Evolutionary conservation across 176 grass and related monocot species (phyloP), one percentile per base, ranked within the genome.

Genomic region (Cenchrus americanus): DNA sequence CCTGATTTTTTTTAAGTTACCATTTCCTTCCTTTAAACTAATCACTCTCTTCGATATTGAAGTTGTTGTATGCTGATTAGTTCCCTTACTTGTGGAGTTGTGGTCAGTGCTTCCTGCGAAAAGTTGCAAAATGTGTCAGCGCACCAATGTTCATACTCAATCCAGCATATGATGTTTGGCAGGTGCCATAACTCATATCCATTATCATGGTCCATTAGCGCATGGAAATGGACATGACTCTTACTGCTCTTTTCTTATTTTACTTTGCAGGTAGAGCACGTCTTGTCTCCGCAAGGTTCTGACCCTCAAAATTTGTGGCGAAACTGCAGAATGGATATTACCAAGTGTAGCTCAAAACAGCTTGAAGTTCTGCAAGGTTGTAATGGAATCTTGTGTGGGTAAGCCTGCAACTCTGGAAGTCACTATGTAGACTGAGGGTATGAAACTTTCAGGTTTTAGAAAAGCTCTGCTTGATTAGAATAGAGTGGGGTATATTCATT

Each of bases 101-200:
- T 73, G 67, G 30, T 1, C 80, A 92, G 90, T 94, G 82, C 55
- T 90, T 95, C 82, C 87, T 91, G 18, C 80, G 79, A 21, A 86
- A 97, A 91, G 87, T 94, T 66, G 83, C 91, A 32, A 94, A 94
- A 89, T 79, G 81, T 52, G 88, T 97, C 69, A 87, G 23, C 41
- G 94, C 90, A 13, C 86, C 94, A 21, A 49, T 91, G 76, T 97
- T 97, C 72, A 92, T 97, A 83, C 92, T 97, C 49, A 97, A 97
- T 77, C 92, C 94, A 55, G 92, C 94, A 46, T 94, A 94, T 66
- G 94, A 97, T 77, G 64, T 73, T 92, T 97, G 94, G 94, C 94
- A 97, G 94, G 94, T 97, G 71, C 69, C 14, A 18, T 85, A 74
- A 75, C 71, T n/a, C 3, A 1, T 57, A 82, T 71, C 55, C 52